phyloP scores from a whole-genome alignment of 2,329 filamentous ascomycete species.

The Aspergillus brasiliensis region DNA sequence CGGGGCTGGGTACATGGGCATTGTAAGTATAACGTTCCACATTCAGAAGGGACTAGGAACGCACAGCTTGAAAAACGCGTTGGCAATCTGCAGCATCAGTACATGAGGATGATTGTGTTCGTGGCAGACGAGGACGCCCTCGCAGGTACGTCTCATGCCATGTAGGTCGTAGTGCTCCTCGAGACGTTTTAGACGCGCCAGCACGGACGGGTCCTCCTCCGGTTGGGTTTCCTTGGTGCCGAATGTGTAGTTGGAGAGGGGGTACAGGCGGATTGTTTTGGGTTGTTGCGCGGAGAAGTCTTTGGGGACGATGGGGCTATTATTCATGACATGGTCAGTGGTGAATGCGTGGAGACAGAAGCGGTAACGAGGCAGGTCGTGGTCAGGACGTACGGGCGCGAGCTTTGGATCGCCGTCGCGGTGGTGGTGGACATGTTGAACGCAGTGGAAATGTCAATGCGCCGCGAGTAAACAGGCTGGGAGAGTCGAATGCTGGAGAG shows the following conservation, averaged over 20 bases:
- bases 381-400: conserved; percentile 58
- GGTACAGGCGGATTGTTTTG: conserved; percentile 84
- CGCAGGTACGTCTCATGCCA: conserved; percentile 96
- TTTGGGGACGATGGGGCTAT: conserved; percentile 75
- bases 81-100: conserved; percentile 98
- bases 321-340: conserved; percentile 28
- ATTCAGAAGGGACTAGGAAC: conserved; percentile 21
- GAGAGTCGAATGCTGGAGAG: not conserved
- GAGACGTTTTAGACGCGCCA: conserved; percentile 88
- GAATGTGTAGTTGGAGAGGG: conserved; percentile 97
- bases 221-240: conserved; percentile 98
- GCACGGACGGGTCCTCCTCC: conserved; percentile 94
- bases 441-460: not conserved
- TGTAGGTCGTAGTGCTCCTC: conserved; percentile 90
- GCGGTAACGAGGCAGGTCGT: conserved; percentile 1
- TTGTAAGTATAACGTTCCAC: conserved; percentile 3
- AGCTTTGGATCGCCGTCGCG: conserved; percentile 73
- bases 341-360: not conserved
- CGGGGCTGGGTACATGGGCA: conserved; percentile 62
- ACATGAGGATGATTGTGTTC: conserved; percentile 99
- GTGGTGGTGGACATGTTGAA: conserved; percentile 79
- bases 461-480: not conserved
- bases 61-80: conserved; percentile 96
- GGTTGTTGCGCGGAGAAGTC: conserved; percentile 89
- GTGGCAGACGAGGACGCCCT: conserved; percentile 95